Base-by-base conservation (phyloP, 192 early-diverging fungal genomes). In the Jimgerdemannia flammicorona region DNA sequence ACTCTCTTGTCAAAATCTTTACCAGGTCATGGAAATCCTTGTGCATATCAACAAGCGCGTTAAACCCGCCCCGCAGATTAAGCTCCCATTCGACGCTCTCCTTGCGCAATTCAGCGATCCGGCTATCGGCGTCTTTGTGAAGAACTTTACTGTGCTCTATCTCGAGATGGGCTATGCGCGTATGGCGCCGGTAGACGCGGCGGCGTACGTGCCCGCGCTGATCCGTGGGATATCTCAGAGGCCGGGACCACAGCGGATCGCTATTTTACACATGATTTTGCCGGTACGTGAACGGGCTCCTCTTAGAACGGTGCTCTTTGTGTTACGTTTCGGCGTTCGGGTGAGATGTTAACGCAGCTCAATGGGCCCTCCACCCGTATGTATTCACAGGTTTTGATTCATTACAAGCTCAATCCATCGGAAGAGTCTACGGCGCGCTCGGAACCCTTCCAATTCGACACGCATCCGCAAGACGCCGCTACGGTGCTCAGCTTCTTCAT, bases 1-100 rank as follows among this genome's bases (percentile, higher is more conserved):
- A 29, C 29, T 29, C 29, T 29, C 29, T 29, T 29, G 29, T 29
- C 29, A 29, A 29, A 0, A 29, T 65, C 39, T 42, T 65, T 64
- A 3, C 20, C 78, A 93, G 91, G 91, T 95, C 44, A 91, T 95
- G 75, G 84, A 77, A 8, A 85, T 98, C 29, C 85, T 94, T 7
- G 83, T 86, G 8, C 97, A 98, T 73, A 89, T 98, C 73, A 96
- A 93, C 75, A 95, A 93, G 74, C 90, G 96, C 64, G 82, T 94
- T 59, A 91, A 93, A 64, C 74, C 91, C 4, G 88, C 87, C 68
- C 77, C 81, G 0, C 72, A 74, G 2, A 84, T 96, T 41, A 82
- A 80, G 49, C 77, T 95, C 10, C 95, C 95, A 11, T 77, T 89
- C 2, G 74, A 79, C 3, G n/a, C 88, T 18, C 79, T 98, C 3